Base-by-base conservation (phyloP, 208 protist species). In the Trypanosoma scelopori region DNA sequence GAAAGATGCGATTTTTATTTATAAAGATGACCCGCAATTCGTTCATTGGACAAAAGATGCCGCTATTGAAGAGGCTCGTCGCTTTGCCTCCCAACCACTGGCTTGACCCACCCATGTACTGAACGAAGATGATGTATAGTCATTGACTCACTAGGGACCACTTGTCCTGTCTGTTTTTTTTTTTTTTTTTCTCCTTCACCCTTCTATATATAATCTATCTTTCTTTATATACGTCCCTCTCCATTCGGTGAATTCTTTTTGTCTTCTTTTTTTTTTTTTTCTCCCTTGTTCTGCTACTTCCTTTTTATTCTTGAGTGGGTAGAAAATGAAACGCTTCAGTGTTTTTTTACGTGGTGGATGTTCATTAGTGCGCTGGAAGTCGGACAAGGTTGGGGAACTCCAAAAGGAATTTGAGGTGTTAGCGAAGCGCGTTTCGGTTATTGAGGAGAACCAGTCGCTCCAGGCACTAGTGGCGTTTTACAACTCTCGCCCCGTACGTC, bases 1-100 rank as follows among this genome's bases (percentile, higher is more conserved):
- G 27, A 87, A 81, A 15, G 87, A 97, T 56, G 82, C 84, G 37
- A 74, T 97, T 11, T 93, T 93, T 62, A 69, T 97, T 41, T 97
- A 96, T 77, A 83, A 85, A 27, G 89, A 95, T 64, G 85, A 93
- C 51, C 87, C 86, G 23, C 81, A 83, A 11, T 82, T 79, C 64
- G 84, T 75, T 13, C 76, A 91, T 52, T 87, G 82, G 80, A 74
- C 82, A 3, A 96, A 92, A 49, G 81, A 80, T 55, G 79, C 82
- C 12, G 90, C 90, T 28, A 37, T 91, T 51, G 76, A 93, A 42
- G 90, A 91, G 35, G 87, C 90, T 20, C 46, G 71, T 70, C 41
- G 57, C 23, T 69, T 65, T 64, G 65, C 60, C 11, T 51, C 58
- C 6, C 23, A 59, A 15, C 13, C 25, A 23, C 16, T 16, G 27